Percentiles rank a stretch among this genome's conserved stretches.
Conservation (phyloP, 805 yeast species). For the Candida adriatica region DNA sequence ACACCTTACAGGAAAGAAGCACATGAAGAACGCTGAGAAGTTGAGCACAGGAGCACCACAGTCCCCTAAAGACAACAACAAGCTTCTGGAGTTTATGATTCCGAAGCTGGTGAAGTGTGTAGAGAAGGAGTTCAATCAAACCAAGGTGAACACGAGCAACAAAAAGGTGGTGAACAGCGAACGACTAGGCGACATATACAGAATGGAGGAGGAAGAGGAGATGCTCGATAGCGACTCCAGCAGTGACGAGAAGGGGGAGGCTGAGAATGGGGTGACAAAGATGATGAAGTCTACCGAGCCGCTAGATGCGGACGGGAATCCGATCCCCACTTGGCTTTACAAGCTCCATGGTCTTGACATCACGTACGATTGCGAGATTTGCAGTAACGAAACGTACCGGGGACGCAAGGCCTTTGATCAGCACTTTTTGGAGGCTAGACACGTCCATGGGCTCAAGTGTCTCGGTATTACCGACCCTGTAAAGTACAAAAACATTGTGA, state of each 20-base stretch:
- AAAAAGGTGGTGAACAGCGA: slow-evolving; percentile 60
- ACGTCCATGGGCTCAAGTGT: slow-evolving; percentile 64
- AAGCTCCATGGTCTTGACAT: slow-evolving; percentile 81
- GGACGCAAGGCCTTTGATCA: slow-evolving; percentile 68
- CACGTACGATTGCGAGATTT: slow-evolving; percentile 74
- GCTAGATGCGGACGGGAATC: slow-evolving; percentile 81
- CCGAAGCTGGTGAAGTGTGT: slow-evolving; percentile 31
- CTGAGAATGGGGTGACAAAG: slow-evolving; percentile 7
- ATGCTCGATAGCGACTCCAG: slow-evolving; percentile 22
- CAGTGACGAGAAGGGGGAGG: slow-evolving; percentile 25
- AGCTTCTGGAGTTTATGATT: slow-evolving; percentile 25
- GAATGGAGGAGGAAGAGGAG: slow-evolving; percentile 23
- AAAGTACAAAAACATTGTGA: slow-evolving; percentile 56
- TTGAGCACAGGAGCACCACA: slow-evolving; percentile 14
- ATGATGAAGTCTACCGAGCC: slow-evolving; percentile 50
- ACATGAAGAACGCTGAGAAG: slow-evolving; percentile 39
- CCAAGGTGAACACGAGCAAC: slow-evolving; percentile 60
- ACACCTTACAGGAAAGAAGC: slow-evolving; percentile 74
- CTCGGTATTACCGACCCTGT: slow-evolving; percentile 54
- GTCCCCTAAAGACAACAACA: too few species aligned
- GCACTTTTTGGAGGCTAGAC: slow-evolving; percentile 71
- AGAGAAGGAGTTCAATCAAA: slow-evolving; percentile 34
- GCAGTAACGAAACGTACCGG: slow-evolving; percentile 65
- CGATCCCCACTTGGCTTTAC: slow-evolving; percentile 91
- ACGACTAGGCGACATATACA: slow-evolving; percentile 27